A percentile compares a stretch with the other conserved stretches of the same genome.
Conservation (phyloP, 1,284 basidiomycete genomes). For the Papiliotrema laurentii region DNA sequence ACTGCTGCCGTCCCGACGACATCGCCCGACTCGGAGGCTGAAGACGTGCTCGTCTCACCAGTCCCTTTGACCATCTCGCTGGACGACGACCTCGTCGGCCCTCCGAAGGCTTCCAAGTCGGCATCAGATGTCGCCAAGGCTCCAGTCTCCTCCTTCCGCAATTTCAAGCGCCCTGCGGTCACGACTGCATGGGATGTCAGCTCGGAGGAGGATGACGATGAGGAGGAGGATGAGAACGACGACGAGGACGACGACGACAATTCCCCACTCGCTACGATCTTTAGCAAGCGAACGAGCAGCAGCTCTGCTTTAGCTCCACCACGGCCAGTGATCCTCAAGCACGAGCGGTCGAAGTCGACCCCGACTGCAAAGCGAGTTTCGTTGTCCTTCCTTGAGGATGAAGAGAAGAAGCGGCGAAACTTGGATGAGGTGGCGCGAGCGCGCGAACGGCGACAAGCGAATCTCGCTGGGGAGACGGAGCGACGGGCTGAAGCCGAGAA, state of each 20-base stretch:
- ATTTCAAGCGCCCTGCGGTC: not conserved
- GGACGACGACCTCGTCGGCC: not conserved
- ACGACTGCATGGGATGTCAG: constrained; percentile 2
- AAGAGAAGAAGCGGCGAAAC: constrained; percentile 5
- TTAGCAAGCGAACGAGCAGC: not conserved
- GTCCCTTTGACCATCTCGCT: not conserved
- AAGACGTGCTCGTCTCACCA: not conserved
- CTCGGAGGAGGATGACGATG: constrained; percentile 9
- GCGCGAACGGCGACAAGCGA: constrained; percentile 28
- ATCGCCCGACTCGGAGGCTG: not conserved
- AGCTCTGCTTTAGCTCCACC: not conserved
- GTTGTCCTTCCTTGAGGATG: constrained; percentile 1
- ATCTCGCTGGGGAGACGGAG: constrained; percentile 24
- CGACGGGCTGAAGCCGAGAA: constrained; percentile 18
- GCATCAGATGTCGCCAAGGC: not conserved
- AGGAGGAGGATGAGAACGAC: constrained; percentile 8
- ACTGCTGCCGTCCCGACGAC: not conserved
- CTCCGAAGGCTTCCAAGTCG: not conserved
- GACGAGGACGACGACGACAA: not conserved
- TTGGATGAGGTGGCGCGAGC: constrained; percentile 28
- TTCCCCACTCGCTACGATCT: constrained; percentile 1
- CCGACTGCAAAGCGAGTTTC: constrained; percentile 3
- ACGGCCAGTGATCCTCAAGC: not conserved
- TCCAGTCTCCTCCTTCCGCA: constrained; percentile 9
- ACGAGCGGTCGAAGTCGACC: not conserved